A percentile compares a stretch with the other conserved stretches of the same genome.
phyloP scores from a whole-genome alignment of 2,329 filamentous ascomycete species.

The Pseudogymnoascus sp. region DNA sequence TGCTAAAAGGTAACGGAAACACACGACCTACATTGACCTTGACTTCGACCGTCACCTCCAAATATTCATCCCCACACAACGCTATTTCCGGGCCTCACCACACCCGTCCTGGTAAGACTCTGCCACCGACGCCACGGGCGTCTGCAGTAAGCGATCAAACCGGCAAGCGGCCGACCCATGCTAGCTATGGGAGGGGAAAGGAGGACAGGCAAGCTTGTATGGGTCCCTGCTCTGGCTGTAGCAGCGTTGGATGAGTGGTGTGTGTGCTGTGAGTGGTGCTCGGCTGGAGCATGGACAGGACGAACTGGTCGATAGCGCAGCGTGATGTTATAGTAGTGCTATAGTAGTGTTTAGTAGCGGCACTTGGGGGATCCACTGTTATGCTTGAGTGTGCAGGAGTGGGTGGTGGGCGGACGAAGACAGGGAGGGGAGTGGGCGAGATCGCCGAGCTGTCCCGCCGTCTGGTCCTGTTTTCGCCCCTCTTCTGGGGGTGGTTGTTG shows the following conservation, averaged over 20 bases:
- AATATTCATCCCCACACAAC: slow-evolving; percentile 6
- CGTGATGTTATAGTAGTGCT: background rate
- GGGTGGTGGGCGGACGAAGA: background rate
- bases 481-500: background rate
- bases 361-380: background rate
- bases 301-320: background rate
- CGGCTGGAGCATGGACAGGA: no score
- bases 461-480: background rate
- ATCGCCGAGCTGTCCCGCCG: slow-evolving; percentile 7
- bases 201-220: slow-evolving; percentile 1
- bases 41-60: background rate
- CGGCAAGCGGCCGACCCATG: slow-evolving; percentile 4
- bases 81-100: background rate
- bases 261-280: background rate
- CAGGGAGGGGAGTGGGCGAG: background rate
- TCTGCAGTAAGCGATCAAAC: slow-evolving; percentile 8
- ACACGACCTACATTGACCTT: background rate
- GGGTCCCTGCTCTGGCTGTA: background rate
- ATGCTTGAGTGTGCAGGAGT: slow-evolving; percentile 5
- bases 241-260: background rate
- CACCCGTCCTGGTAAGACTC: background rate
- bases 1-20: background rate
- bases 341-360: background rate
- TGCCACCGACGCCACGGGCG: background rate
- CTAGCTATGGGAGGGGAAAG: background rate